Base-by-base conservation (phyloP, 805 yeast species). In the Blastobotrys parvus region DNA sequence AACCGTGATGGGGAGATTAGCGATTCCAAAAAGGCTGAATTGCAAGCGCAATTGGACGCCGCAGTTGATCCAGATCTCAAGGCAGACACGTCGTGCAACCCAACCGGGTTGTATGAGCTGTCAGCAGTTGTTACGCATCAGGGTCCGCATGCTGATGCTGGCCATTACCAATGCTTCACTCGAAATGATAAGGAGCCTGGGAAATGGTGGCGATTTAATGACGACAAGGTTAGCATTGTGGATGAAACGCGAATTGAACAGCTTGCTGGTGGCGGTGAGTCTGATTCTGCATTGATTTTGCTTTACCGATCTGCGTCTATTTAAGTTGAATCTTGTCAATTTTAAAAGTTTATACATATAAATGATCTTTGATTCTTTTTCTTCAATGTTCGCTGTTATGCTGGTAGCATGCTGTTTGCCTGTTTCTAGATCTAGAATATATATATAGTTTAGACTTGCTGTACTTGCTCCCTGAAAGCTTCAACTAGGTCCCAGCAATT, bases 71-170 rank as follows among this genome's bases (percentile, higher is more conserved):
- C 77, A 3, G 65, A 58, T 10, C 51, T 63, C 3, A 65, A 70
- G 34, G 51, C 42, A 1, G 72, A 68, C 42, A 45, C 46, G 6
- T 85, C 89, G 16, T 87, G 83, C 56, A 88, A 90, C 58, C 90
- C 94, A 4, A 80, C 94, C 0, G 86, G 92, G 1, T 75, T 92
- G 31, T 92, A 92, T 59, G 88, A 87, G 51, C 74, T 92, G 51
- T 68, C 70, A 31, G 87, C 94, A 1, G 76, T 92, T 19, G 77
- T 92, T 46, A 87, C 97, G 1, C 99, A 92, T 65, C 83, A 82
- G 58, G 99, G 99, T 39, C 80, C 95, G 5, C 79, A 89, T 35
- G 96, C 97, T 0, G 97, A 92, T 61, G 82, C 95, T 22, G 99
- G 99, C 15, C 99, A 92, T 64, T 92, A 92, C 64, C 97, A 89